Percentiles rank a stretch among this genome's conserved stretches.
Evolutionary conservation across 1,139 yeast species (phyloP).

Genomic region (Insectozyma bohioensis): DNA sequence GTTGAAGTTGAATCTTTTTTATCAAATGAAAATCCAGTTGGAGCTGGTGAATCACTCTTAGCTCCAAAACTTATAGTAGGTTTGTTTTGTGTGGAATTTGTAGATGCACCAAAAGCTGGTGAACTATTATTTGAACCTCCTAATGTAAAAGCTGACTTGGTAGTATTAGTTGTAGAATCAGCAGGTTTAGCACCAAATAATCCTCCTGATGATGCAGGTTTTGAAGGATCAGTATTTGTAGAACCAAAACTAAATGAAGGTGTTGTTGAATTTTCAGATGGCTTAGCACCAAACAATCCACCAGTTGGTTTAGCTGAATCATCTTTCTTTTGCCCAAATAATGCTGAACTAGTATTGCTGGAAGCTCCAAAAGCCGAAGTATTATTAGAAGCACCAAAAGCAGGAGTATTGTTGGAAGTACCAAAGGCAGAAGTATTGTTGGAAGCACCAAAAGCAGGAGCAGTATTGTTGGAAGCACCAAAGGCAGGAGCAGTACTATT

Average conservation of each 20-base stretch:
- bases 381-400: constrained; percentile 5
- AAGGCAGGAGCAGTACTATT: neutral
- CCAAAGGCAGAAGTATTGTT: neutral
- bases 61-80: constrained; percentile 23
- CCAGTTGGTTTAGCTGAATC: constrained; percentile 8
- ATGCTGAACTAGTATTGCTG: neutral
- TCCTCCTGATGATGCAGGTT: constrained; percentile 22
- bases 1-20: constrained; percentile 5
- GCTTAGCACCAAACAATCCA: constrained; percentile 25
- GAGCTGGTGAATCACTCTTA: constrained; percentile 19
- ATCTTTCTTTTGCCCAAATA: constrained; percentile 8
- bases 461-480: constrained; percentile 2
- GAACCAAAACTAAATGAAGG: constrained; percentile 26
- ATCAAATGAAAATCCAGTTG: constrained; percentile 21
- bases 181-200: constrained; percentile 23
- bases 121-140: constrained; percentile 24
- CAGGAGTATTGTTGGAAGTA: constrained; percentile 3
- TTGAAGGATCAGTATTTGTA: constrained; percentile 5
- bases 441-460: constrained; percentile 9
- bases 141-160: constrained; percentile 13
- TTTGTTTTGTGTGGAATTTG: constrained; percentile 1
- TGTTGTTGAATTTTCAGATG: constrained; percentile 18
- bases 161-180: constrained; percentile 5
- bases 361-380: constrained; percentile 9
- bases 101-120: constrained; percentile 18